Evolutionary conservation across 2,329 filamentous ascomycete genomes (phyloP), one percentile per base, ranked within the genome.

Genomic region (Cercospora zeae-maydis): DNA sequence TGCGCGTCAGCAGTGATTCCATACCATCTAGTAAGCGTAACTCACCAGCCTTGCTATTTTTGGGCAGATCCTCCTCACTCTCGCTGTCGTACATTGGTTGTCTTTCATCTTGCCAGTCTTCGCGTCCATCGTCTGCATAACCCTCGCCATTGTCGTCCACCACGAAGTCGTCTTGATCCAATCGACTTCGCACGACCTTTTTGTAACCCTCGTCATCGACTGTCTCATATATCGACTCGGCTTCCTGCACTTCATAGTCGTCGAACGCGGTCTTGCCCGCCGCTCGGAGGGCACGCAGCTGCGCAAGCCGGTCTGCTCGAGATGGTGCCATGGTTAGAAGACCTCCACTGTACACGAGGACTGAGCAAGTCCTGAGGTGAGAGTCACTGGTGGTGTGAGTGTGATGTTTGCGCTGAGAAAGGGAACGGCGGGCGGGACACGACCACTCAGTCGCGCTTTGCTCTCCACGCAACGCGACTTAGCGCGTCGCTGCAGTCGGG

Each of bases 141-240:
- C 95, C 93, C 75, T 93, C 92, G 73, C 93, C 93, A 80, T 97
- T 96, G 79, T 99, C 95, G 80, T 98, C 95, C 64, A 99, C 93
- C 58, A 99, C 93, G 73, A 99, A 99, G 79, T 99, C 95, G 72
- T 99, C 95, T 72, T 96, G 84, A 74, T 98, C 91, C 57, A 99
- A 82, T 52, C 95, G 88, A 61, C 89, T 87, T 45, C 95, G 86
- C 13, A 99, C 92, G 69, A 98, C 89, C 76, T 96, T 96, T 81
- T 97, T 97, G 82, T 99, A 99, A 57, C 91, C 90, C 73, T 95
- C 93, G 72, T 99, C 95, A 74, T 98, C 93, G 53, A 99, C 92
- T 72, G 96, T 93, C 67, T 98, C 95, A 79, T 98, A 99, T 49
- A 99, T 82, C 70, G 91, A 87, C 68, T 88, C 86, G 71, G 91